Base-by-base conservation (phyloP, 1,139 yeast species). In the Suhomyces anneliseae region DNA sequence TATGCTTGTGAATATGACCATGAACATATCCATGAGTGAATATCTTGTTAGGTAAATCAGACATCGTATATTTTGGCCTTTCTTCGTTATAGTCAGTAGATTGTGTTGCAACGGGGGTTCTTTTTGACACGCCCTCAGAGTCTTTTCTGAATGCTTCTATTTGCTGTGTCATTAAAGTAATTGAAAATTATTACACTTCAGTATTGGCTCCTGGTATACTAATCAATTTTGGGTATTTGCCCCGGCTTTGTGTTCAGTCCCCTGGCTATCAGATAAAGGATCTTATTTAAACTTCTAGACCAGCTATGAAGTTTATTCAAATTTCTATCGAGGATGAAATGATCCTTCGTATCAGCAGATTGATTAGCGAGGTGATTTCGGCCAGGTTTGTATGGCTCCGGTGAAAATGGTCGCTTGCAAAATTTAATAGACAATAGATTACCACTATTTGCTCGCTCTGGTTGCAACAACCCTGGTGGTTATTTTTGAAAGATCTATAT, bases 1-100 rank as follows among this genome's bases (percentile, higher is more conserved):
- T 72, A 58, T 81, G 85, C 56, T 78, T 81, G 61, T 83, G 88
- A 33, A 83, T 82, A 57, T 83, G 88, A 1, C 88, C 88, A 63
- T 83, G 88, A 14, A 83, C 84, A 40, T 79, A 74, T 12, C 87
- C 86, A 53, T 79, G 80, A 14, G 75, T 69, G 29, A 61, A 52
- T 9, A 54, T 36, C 37, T 49, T 45, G 37, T 42, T 44, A 11
- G 44, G 38, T 15, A 43, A 36, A 19, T 19, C 24, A 29, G 6
- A 29, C 32, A 9, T 29, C 6, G 6, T 9, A 9, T 29, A 2
- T 9, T 11, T 29, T 29, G 32, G 32, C 31, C 42, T 9, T 36
- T 39, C n/a, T 31, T 27, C 27, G 32, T 29, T 29, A 29, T 29
- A 6, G 32, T 29, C 7, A 11, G 32, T 4, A 19, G 24, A 19